Conservation (phyloP, 306 rosid species). For the Trichosanthes truncata region DNA sequence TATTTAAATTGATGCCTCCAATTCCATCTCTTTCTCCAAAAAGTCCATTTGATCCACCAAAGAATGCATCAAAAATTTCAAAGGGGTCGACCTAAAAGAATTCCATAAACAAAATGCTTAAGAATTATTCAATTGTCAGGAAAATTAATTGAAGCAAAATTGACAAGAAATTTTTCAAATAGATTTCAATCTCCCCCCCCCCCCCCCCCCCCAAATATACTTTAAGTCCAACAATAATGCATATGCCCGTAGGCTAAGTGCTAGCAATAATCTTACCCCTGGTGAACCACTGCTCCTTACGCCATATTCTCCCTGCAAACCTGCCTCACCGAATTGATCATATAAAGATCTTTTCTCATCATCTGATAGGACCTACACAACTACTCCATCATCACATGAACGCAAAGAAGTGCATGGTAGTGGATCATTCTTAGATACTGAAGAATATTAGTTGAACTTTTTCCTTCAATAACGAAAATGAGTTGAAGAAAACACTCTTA, state of each 20-base stretch:
- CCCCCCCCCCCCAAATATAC: not conserved
- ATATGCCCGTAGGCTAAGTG: not conserved
- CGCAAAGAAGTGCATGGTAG: not conserved
- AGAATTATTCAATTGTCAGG: not conserved
- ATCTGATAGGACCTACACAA: slow-evolving; percentile 90
- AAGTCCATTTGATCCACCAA: slow-evolving; percentile 59
- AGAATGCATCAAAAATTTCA: slow-evolving; percentile 60
- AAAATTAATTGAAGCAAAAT: not conserved
- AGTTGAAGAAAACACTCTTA: not conserved
- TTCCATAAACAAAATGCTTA: slow-evolving; percentile 1
- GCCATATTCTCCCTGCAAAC: slow-evolving; percentile 68
- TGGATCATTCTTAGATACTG: not conserved
- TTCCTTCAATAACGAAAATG: not conserved
- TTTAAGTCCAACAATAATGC: not conserved
- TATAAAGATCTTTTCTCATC: slow-evolving; percentile 89
- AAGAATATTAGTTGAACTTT: not conserved
- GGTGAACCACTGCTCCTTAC: slow-evolving; percentile 34
- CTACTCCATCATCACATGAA: slow-evolving; percentile 49
- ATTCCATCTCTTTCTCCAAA: slow-evolving; percentile 51
- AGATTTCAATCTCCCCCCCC: not conserved
- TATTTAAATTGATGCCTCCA: slow-evolving; percentile 53
- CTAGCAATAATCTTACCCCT: slow-evolving; percentile 46
- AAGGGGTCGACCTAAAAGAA: slow-evolving; percentile 64
- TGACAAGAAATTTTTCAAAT: not conserved
- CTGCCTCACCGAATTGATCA: slow-evolving; percentile 90